phyloP scores from a whole-genome alignment of 306 rosid species.

The Cicer bijugum region DNA sequence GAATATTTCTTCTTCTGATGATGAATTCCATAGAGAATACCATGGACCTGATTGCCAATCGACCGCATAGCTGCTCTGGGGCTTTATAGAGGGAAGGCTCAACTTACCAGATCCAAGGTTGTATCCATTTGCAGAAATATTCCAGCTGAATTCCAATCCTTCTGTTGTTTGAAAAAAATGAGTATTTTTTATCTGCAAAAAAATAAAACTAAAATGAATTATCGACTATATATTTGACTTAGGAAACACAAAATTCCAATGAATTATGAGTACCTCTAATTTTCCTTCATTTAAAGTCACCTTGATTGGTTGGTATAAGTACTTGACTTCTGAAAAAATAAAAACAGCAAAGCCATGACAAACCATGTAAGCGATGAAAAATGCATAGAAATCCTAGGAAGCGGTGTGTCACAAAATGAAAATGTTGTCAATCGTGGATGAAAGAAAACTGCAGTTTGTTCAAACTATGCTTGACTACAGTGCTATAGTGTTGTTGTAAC shows the following conservation, averaged over 20 bases:
- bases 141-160: slow-evolving; percentile 82
- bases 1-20: slow-evolving; percentile 65
- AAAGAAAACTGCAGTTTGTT: too few species aligned
- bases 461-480: too few species aligned
- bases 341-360: slow-evolving; percentile 39
- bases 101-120: slow-evolving; percentile 71
- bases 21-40: slow-evolving; percentile 68
- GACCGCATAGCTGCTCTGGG: slow-evolving; percentile 61
- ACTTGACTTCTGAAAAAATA: slow-evolving; percentile 83
- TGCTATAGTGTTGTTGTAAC: too few species aligned
- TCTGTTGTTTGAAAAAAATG: slow-evolving; percentile 79
- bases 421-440: too few species aligned
- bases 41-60: slow-evolving; percentile 81
- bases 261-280: slow-evolving; percentile 59
- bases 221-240: slow-evolving; percentile 21
- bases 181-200: slow-evolving; percentile 67
- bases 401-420: background rate
- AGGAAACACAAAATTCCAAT: slow-evolving; percentile 20
- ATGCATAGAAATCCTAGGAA: background rate
- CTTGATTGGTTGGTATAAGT: slow-evolving; percentile 86
- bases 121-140: slow-evolving; percentile 74
- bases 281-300: slow-evolving; percentile 58
- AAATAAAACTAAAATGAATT: slow-evolving; percentile 31
- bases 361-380: slow-evolving; percentile 2
- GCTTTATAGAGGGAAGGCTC: slow-evolving; percentile 63